Conservation (phyloP, 345 rosid species). For the Pelargonium nanum region DNA sequence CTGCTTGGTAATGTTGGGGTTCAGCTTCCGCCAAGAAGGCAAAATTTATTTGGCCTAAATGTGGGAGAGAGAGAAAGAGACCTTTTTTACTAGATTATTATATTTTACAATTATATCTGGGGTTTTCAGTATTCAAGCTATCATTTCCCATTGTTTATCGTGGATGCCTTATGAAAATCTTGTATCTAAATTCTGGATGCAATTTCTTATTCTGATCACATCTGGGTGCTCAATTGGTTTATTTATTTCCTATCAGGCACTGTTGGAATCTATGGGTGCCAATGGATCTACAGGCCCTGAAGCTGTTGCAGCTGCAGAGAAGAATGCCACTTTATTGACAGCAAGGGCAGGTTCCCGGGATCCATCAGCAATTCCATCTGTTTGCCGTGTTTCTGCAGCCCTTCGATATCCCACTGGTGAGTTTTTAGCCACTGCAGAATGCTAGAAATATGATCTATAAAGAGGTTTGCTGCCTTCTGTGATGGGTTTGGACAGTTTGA, state of each 20-base stretch:
- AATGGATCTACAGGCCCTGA: constrained; percentile 87
- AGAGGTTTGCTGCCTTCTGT: constrained; percentile 5
- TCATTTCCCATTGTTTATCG: too few relatives aligned
- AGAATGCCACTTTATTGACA: constrained; percentile 81
- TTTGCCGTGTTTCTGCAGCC: constrained; percentile 91
- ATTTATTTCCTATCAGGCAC: constrained; percentile 50
- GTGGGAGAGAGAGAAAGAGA: too few relatives aligned
- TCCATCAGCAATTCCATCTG: constrained; percentile 97
- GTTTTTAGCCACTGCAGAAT: constrained; percentile 13
- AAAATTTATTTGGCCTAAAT: too few relatives aligned
- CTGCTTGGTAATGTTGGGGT: too few relatives aligned
- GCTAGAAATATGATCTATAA: background rate
- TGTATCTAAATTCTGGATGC: too few relatives aligned
- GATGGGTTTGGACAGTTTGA: background rate
- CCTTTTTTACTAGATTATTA: too few relatives aligned
- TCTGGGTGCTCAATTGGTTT: constrained; percentile 11
- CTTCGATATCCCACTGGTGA: constrained; percentile 91
- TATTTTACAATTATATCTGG: too few relatives aligned
- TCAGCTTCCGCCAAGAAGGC: too few relatives aligned
- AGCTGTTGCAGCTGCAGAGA: constrained; percentile 81
- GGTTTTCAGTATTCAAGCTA: too few relatives aligned
- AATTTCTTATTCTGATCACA: too few relatives aligned
- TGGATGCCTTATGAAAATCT: too few relatives aligned
- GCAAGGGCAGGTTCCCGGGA: constrained; percentile 99
- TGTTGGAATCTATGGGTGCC: constrained; percentile 80